phyloP scores from a whole-genome alignment of 306 rosid species.

The Luffa acutangula region DNA sequence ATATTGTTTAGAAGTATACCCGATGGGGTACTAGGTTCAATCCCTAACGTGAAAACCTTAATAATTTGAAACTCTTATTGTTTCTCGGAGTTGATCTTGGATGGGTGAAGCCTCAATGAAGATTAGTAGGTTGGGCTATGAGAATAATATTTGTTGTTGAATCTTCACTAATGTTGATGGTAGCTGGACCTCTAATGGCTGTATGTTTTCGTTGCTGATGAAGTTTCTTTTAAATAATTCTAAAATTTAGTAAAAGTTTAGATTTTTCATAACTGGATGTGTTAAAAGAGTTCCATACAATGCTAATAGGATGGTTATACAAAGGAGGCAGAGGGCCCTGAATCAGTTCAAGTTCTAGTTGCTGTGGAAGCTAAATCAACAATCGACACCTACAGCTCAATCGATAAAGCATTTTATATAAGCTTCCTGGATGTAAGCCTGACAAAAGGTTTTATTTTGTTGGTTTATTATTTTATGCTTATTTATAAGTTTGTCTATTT shows the following conservation, averaged over 20 bases:
- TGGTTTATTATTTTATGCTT: not conserved
- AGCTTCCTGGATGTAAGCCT: conserved; percentile 64
- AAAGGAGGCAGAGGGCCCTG: conserved; percentile 39
- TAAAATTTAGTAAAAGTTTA: not conserved
- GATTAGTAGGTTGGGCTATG: not conserved
- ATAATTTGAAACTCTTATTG: no score
- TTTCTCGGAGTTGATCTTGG: not conserved
- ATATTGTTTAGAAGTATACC: no score
- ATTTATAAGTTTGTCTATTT: not conserved
- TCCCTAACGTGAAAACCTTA: not conserved
- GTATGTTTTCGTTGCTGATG: not conserved
- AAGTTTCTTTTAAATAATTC: not conserved
- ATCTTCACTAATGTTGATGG: not conserved
- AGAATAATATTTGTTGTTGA: not conserved
- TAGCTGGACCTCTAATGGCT: not conserved
- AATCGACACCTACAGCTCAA: conserved; percentile 28
- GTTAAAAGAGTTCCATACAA: not conserved
- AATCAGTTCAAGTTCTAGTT: conserved; percentile 61
- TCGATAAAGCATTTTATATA: conserved; percentile 56
- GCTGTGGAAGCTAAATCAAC: conserved; percentile 76
- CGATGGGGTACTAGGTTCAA: not conserved
- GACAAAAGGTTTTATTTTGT: not conserved
- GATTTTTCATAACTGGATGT: not conserved
- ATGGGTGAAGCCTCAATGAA: not conserved
- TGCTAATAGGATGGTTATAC: conserved; percentile 79